Evolutionary conservation across 2,329 filamentous ascomycete species (phyloP).

Genomic region (Neonectria coccinea): DNA sequence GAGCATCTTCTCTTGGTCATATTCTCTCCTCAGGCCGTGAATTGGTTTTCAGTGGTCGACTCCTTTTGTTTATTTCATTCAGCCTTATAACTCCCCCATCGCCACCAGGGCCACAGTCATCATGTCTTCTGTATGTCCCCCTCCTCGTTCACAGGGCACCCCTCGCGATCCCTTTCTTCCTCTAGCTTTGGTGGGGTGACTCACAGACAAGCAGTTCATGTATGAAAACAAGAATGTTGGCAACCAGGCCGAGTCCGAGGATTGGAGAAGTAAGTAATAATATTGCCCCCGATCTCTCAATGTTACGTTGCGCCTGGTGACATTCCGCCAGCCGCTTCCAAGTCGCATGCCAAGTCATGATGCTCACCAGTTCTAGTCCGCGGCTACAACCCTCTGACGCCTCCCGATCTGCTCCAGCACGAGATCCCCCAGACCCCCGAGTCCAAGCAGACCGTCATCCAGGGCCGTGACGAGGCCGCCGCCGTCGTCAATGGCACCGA

Average conservation of each 20-base stretch:
- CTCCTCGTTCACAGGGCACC: slow-evolving; percentile 15
- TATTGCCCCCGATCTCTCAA: slow-evolving; percentile 16
- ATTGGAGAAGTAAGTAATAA: slow-evolving; percentile 80
- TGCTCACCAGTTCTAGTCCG: slow-evolving; percentile 67
- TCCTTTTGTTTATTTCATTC: slow-evolving; percentile 5
- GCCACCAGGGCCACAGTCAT: slow-evolving; percentile 30
- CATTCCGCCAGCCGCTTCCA: neutral
- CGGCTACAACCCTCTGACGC: slow-evolving; percentile 92
- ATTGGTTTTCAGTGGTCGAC: slow-evolving; percentile 8
- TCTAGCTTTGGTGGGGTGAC: slow-evolving; percentile 41
- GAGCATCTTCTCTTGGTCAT: slow-evolving; percentile 10
- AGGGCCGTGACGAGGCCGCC: slow-evolving; percentile 72
- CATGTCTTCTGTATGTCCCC: slow-evolving; percentile 45
- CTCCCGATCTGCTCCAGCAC: slow-evolving; percentile 94
- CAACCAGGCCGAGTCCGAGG: slow-evolving; percentile 78
- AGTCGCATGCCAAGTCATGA: slow-evolving; percentile 17
- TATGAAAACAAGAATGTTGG: slow-evolving; percentile 84
- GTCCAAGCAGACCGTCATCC: slow-evolving; percentile 70
- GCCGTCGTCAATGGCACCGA: slow-evolving; percentile 77
- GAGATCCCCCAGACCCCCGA: slow-evolving; percentile 77
- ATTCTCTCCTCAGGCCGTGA: neutral
- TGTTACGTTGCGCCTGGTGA: slow-evolving; percentile 2
- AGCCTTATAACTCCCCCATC: slow-evolving; percentile 22
- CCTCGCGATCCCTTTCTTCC: neutral
- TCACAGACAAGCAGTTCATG: slow-evolving; percentile 66